Evolutionary conservation across 257 asterid species (phyloP).

Genomic region (Fraxinus excelsior): DNA sequence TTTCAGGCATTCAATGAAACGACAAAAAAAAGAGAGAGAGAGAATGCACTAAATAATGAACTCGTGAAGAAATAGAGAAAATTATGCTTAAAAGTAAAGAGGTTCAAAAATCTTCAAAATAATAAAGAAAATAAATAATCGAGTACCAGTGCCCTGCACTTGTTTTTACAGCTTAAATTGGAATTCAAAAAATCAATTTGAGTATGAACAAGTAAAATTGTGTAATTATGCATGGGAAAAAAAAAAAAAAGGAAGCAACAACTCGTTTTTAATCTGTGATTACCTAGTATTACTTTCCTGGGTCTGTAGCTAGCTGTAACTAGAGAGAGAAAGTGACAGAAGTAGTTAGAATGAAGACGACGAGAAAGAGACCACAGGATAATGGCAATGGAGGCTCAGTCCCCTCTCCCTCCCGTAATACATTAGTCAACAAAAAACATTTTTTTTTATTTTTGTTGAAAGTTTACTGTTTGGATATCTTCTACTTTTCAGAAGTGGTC

Average conservation of each 20-base stretch:
- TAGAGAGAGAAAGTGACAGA: neutral
- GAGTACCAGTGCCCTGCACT: neutral
- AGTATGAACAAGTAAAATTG: neutral
- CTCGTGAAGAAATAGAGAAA: neutral
- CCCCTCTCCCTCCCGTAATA: neutral
- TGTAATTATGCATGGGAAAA: neutral
- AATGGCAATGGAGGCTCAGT: constrained; percentile 1
- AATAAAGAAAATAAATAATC: neutral
- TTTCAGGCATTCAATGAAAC: constrained; percentile 8
- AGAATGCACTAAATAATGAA: neutral
- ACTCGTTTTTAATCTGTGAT: neutral
- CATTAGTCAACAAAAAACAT: too few relatives aligned
- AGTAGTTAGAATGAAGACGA: neutral
- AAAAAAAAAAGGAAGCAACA: neutral
- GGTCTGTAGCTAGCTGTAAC: neutral
- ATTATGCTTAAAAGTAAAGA: too few relatives aligned
- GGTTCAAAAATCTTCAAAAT: too few relatives aligned
- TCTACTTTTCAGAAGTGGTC: too few relatives aligned
- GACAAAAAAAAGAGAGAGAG: neutral
- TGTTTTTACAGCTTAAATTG: neutral
- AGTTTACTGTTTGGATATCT: too few relatives aligned
- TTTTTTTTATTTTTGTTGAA: too few relatives aligned
- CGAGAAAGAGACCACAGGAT: neutral
- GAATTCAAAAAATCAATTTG: neutral
- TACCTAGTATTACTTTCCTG: neutral